Percentiles rank a stretch among this genome's conserved stretches.
These are phyloP conservation scores for Vararia minispora DNA, from an alignment of 768 basidiomycete species.

Conservation along the genomic window DNA sequence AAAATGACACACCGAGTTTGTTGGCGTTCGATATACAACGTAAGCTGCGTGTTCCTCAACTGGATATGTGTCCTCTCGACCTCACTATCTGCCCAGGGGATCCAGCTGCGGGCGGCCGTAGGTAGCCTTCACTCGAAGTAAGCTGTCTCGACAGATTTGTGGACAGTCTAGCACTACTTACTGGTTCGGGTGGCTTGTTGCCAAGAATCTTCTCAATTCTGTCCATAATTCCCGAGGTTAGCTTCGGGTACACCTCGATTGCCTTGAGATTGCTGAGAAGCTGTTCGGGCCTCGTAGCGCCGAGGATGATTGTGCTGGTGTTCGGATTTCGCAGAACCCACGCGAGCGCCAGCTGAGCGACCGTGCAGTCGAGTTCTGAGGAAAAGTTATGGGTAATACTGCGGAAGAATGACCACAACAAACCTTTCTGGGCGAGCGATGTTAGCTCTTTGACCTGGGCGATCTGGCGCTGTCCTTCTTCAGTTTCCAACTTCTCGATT, in stretches of 20 bases:
- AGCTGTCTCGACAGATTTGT: too few species aligned
- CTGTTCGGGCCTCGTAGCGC: slow-evolving; percentile 37
- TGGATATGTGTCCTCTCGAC: too few species aligned
- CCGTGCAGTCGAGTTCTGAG: slow-evolving; percentile 33
- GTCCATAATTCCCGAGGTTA: slow-evolving; percentile 36
- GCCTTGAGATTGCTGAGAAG: slow-evolving; percentile 39
- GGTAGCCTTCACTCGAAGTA: too few species aligned
- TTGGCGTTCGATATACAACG: too few species aligned
- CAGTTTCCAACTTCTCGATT: slow-evolving; percentile 29
- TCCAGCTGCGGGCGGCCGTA: too few species aligned
- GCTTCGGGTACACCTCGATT: slow-evolving; percentile 40
- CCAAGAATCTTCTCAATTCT: slow-evolving; percentile 43
- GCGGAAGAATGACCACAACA: too few species aligned
- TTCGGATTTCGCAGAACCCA: slow-evolving; percentile 43
- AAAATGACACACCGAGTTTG: too few species aligned
- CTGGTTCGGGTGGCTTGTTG: slow-evolving; percentile 21
- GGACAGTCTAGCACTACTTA: too few species aligned
- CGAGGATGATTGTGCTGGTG: slow-evolving; percentile 36
- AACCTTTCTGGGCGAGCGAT: slow-evolving; percentile 28
- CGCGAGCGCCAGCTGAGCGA: slow-evolving; percentile 42
- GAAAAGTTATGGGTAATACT: too few species aligned
- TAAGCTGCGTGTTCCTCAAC: too few species aligned
- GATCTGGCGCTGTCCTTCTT: slow-evolving; percentile 34
- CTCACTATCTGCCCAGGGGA: too few species aligned
- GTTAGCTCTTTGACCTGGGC: slow-evolving; percentile 38